Conservation (phyloP, 139 green algal species). For the Pseudopediastrum boryanum region DNA sequence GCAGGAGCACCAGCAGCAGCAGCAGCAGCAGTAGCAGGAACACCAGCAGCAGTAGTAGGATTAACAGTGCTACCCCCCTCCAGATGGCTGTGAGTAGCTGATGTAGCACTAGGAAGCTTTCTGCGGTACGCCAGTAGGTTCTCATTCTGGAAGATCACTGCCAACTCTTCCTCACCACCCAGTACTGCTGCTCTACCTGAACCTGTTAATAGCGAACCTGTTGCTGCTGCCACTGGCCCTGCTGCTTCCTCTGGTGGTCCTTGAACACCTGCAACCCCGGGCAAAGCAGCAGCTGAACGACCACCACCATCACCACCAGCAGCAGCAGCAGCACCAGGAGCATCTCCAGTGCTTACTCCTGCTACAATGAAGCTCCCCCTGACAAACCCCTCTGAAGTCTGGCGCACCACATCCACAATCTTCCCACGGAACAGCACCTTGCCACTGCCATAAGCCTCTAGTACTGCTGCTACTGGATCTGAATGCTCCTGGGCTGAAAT, state of each 20-base stretch:
- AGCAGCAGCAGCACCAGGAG: not conserved
- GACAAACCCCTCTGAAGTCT: conserved; percentile 43
- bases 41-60: too few relatives aligned
- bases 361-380: conserved; percentile 16
- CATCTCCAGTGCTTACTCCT: conserved; percentile 3
- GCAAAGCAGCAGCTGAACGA: conserved; percentile 9
- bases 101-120: too few relatives aligned
- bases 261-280: not conserved
- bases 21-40: too few relatives aligned
- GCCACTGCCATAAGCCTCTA: conserved; percentile 31
- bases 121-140: conserved; percentile 42
- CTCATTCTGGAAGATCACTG: conserved; percentile 50
- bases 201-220: not conserved
- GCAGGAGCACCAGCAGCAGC: too few relatives aligned
- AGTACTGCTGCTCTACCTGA: not conserved
- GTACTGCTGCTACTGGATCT: conserved; percentile 41
- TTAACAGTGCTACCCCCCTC: too few relatives aligned
- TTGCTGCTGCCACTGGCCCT: not conserved
- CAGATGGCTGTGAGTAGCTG: too few relatives aligned
- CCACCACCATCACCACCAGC: not conserved
- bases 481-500: conserved; percentile 19
- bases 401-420: conserved; percentile 37
- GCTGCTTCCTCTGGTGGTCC: not conserved
- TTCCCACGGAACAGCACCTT: conserved; percentile 40
- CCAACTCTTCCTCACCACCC: too few relatives aligned